These are phyloP conservation scores for Pichia sp. DNA, from an alignment of 1,139 yeast species.

Conservation along the genomic window DNA sequence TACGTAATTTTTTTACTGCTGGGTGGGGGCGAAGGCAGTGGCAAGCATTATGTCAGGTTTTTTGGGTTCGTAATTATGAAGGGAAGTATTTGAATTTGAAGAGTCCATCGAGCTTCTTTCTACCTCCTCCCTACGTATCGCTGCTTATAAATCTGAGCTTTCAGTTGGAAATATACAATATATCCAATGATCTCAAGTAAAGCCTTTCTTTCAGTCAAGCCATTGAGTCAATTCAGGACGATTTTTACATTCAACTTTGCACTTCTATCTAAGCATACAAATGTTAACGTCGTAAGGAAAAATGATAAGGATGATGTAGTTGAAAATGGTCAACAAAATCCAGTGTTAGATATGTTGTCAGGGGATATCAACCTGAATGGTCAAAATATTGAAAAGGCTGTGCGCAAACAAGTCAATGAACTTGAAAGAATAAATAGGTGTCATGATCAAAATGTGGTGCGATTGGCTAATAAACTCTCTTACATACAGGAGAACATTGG, in stretches of 20 bases:
- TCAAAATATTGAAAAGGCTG: conserved; percentile 1
- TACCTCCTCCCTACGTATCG: neutral
- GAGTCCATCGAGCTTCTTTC: no score
- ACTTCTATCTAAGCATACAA: neutral
- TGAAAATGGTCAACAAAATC: neutral
- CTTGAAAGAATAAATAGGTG: conserved; percentile 8
- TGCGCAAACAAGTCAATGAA: conserved; percentile 2
- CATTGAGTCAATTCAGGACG: neutral
- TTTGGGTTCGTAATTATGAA: neutral
- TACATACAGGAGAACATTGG: conserved; percentile 16
- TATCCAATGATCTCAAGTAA: neutral
- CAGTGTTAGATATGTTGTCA: conserved; percentile 2
- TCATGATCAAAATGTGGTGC: conserved; percentile 8
- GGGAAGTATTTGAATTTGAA: no score
- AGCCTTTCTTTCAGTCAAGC: neutral
- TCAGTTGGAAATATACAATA: neutral
- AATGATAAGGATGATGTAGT: neutral
- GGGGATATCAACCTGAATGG: neutral
- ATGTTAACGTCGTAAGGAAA: neutral
- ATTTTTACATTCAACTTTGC: neutral
- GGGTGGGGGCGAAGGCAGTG: neutral
- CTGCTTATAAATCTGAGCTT: neutral
- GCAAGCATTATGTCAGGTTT: neutral
- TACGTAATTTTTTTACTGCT: neutral
- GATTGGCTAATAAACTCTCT: conserved; percentile 8